Evolutionary conservation across 2,329 filamentous ascomycete species (phyloP), one percentile per base, ranked within the genome.

Genomic region (Byssothecium circinans): DNA sequence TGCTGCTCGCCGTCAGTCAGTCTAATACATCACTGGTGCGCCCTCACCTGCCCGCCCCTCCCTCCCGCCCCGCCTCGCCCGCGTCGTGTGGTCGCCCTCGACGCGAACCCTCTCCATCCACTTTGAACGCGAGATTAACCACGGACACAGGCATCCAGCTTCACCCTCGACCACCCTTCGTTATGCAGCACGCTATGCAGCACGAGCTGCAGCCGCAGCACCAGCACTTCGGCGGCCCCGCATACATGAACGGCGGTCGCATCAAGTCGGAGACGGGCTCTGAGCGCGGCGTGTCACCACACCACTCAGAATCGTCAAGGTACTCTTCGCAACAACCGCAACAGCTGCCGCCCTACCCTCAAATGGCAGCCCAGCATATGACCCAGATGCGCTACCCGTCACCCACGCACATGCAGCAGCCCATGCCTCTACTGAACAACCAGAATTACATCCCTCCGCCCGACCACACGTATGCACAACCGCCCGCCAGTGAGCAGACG

Each of bases 241-340:
- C 74, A 60, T 70, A 77, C 71, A 32, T 74, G 54, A 75, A 75
- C 61, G 71, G 71, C 61, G 71, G 71, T 61, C 69, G 75, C 65
- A 78, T 79, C 71, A 79, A 79, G 56, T 81, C 79, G 43, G 80
- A 81, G 67, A 82, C 76, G 67, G 80, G 79, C 62, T 80, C 81
- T 50, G 81, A 84, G 58, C 80, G 81, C 52, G 79, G 78, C 56
- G 74, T 78, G 53, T 78, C 80, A 47, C 81, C 77, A 38, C 76
- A 83, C 60, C 70, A 75, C 22, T 81, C 77, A 47, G 79, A 81
- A 53, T 77, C 79, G 37, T 81, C 81, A 52, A 73, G 80, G 50
- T 81, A 81, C 57, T 82, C 81, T 42, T 80, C 80, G 52, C 77
- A 81, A 60, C 75, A 79, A 41, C 74, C 79, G n/a, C 78, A 78